Base-by-base conservation (phyloP, 2,329 filamentous ascomycete genomes). In the Hymenoscyphus infarciens region DNA sequence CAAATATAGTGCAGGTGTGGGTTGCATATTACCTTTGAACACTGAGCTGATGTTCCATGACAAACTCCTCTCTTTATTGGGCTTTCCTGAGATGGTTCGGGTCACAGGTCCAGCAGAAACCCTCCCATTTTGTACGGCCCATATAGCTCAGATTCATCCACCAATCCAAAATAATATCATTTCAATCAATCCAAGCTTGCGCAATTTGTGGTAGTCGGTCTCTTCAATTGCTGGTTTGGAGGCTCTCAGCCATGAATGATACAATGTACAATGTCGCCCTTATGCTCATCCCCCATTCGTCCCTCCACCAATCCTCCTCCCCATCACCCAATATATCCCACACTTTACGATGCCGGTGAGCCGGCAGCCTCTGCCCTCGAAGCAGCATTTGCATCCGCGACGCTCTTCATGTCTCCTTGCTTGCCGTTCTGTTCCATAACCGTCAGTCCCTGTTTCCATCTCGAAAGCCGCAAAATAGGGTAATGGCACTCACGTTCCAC, bases 351-450 rank as follows among this genome's bases (percentile, higher is more conserved):
- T 53, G 42, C 70, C 55, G 68, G 68, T 62, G 63, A 35, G 33
- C 33, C 67, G 60, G 66, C 62, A 60, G 66, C 62, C 60, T 73
- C 72, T 54, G 69, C 68, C 60, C 65, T 66, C 1, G 77, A 71
- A 53, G 75, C 75, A 60, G 76, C 74, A 75, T 85, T 85, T 73
- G 82, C 83, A 52, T 82, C 77, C 60, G 77, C 85, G 70, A 97
- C 81, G 76, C 83, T 86, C 85, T 91, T 90, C 75, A 82, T 71
- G 56, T 98, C 94, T 77, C 92, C 90, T 82, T 96, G 91, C 87
- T 97, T 97, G 83, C 95, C 95, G 81, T 92, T 92, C 95, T 98
- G 79, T 78, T 65, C 6, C 42, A 38, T 29, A 56, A 52, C 38
- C 54, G 62, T 70, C 63, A 70, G 69, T 64, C 63, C 60, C 61